phyloP scores from a whole-genome alignment of 1,284 basidiomycete species.

The Microbotryomycetes sp. region DNA sequence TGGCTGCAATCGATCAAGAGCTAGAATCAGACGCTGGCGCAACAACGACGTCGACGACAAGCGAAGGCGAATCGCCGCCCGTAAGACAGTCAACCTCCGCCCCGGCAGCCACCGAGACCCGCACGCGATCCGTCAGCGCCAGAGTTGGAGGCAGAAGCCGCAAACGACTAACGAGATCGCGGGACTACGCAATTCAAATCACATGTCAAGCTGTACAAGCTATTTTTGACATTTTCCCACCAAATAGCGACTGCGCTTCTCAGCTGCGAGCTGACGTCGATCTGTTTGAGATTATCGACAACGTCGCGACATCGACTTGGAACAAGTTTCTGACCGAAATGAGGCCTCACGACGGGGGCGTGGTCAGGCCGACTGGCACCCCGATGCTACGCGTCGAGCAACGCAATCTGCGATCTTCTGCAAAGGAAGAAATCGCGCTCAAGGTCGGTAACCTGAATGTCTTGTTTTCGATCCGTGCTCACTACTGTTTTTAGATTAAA shows the following conservation, averaged over 20 bases:
- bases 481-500: too few relatives aligned
- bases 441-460: slow-evolving; percentile 52
- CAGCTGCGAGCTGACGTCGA: slow-evolving; percentile 50
- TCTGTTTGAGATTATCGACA: slow-evolving; percentile 75
- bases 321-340: slow-evolving; percentile 87
- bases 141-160: slow-evolving; percentile 12
- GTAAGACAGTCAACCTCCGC: slow-evolving; percentile 39
- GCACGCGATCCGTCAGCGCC: not conserved
- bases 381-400: slow-evolving; percentile 89
- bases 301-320: slow-evolving; percentile 98
- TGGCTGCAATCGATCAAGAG: slow-evolving; percentile 80
- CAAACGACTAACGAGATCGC: slow-evolving; percentile 58
- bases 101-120: slow-evolving; percentile 55
- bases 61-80: not conserved
- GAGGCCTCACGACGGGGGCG: slow-evolving; percentile 70
- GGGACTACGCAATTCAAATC: slow-evolving; percentile 75
- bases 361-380: slow-evolving; percentile 77
- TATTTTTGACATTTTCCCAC: slow-evolving; percentile 33
- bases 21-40: slow-evolving; percentile 52
- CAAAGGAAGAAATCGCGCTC: slow-evolving; percentile 68
- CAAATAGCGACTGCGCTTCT: slow-evolving; percentile 23
- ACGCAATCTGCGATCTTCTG: slow-evolving; percentile 59
- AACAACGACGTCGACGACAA: not conserved
- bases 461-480: not conserved
- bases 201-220: slow-evolving; percentile 58